phyloP scores from a whole-genome alignment of 75 land plant genomes.

The Adiantum capillusveneris region DNA sequence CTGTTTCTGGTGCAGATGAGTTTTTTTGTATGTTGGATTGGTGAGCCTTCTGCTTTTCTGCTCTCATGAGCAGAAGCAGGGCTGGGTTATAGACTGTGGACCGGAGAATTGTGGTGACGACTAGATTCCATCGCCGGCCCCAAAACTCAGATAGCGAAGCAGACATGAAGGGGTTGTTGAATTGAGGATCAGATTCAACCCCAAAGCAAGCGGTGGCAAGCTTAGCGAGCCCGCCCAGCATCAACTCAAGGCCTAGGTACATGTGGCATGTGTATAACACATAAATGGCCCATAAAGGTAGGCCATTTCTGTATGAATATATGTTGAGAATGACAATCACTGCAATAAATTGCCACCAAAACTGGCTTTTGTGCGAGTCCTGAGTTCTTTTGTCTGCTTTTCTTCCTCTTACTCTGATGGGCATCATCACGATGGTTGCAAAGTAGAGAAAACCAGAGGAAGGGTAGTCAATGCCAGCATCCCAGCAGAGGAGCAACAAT shows the following conservation, averaged over 20 bases:
- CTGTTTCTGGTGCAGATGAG: too few species aligned
- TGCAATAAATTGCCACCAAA: too few species aligned
- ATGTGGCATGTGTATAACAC: background rate
- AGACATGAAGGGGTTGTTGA: conserved; percentile 54
- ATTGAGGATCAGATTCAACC: conserved; percentile 43
- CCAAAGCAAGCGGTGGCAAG: conserved; percentile 25
- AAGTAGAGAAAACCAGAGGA: too few species aligned
- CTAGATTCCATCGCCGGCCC: conserved; percentile 74
- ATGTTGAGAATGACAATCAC: background rate
- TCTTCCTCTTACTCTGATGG: too few species aligned
- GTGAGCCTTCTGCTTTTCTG: background rate
- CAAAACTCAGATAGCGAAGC: conserved; percentile 72
- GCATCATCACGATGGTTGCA: background rate
- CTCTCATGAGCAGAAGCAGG: conserved; percentile 5
- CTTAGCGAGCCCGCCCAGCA: conserved; percentile 25
- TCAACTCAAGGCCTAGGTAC: conserved; percentile 33
- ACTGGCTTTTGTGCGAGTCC: too few species aligned
- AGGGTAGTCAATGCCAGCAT: conserved; percentile 25
- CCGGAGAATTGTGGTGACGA: conserved; percentile 44
- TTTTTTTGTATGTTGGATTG: background rate
- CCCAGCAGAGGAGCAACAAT: conserved; percentile 61
- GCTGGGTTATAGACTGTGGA: conserved; percentile 56
- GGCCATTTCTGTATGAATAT: background rate
- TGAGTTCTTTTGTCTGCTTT: too few species aligned
- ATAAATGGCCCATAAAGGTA: background rate